These are phyloP conservation scores for Aureoboletus auriporus DNA, from an alignment of 768 basidiomycete species.

Conservation along the genomic window DNA sequence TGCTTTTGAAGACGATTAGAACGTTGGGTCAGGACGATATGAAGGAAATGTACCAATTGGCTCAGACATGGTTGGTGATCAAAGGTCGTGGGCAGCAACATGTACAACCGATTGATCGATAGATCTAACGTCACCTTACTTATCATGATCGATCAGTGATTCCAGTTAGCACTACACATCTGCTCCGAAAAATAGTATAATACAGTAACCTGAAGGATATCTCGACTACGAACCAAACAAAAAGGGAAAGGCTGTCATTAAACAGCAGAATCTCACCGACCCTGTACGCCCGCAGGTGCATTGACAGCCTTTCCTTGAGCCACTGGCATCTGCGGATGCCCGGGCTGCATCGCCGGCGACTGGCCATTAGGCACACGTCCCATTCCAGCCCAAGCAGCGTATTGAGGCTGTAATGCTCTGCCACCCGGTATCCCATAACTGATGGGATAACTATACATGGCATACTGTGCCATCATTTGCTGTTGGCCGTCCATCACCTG, in stretches of 20 bases:
- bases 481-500: slow-evolving; percentile 26
- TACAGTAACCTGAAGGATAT: slow-evolving; percentile 10
- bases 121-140: slow-evolving; percentile 3
- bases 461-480: slow-evolving; percentile 28
- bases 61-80: slow-evolving; percentile 22
- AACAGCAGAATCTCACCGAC: slow-evolving; percentile 24
- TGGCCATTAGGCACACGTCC: slow-evolving; percentile 26
- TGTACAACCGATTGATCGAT: neutral
- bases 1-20: slow-evolving; percentile 42
- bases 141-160: slow-evolving; percentile 18
- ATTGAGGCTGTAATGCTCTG: slow-evolving; percentile 16
- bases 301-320: slow-evolving; percentile 31
- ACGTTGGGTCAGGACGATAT: neutral
- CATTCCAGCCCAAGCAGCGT: slow-evolving; percentile 22
- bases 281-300: slow-evolving; percentile 31
- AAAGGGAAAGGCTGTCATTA: slow-evolving; percentile 4
- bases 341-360: slow-evolving; percentile 25
- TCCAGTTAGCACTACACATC: slow-evolving; percentile 3
- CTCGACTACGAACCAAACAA: slow-evolving; percentile 1
- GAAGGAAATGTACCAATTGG: slow-evolving; percentile 22
- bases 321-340: slow-evolving; percentile 27
- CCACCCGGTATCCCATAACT: slow-evolving; percentile 17
- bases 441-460: slow-evolving; percentile 25
- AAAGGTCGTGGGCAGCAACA: neutral
- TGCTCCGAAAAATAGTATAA: slow-evolving; percentile 3